These are phyloP conservation scores for Aurinia saxatilis DNA, from an alignment of 345 rosid genomes.

Conservation along the genomic window DNA sequence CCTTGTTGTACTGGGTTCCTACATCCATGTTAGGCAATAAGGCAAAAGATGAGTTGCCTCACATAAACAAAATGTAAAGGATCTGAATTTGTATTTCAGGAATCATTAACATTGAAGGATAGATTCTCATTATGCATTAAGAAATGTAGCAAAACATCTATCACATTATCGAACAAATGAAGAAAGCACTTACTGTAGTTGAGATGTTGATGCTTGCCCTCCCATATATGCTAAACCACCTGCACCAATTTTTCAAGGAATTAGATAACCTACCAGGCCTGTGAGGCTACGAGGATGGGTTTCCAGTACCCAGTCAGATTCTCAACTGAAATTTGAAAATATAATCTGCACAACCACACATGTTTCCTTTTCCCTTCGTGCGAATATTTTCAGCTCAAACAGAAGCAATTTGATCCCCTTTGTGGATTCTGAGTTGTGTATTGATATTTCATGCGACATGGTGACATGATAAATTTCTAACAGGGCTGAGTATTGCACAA, in stretches of 20 bases:
- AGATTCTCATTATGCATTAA: neutral
- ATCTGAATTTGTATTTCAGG: too few relatives aligned
- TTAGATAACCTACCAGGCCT: conserved; percentile 2
- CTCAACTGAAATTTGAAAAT: too few relatives aligned
- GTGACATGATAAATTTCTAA: neutral
- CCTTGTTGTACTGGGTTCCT: conserved; percentile 67
- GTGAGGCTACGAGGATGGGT: too few relatives aligned
- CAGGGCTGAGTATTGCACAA: neutral
- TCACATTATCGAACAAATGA: neutral
- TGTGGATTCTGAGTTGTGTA: neutral
- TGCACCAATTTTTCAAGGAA: conserved; percentile 31
- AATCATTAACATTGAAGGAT: neutral
- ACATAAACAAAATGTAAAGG: neutral
- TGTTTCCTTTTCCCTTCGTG: too few relatives aligned
- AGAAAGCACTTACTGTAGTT: conserved; percentile 45
- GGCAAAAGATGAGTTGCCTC: neutral
- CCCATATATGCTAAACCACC: conserved; percentile 68
- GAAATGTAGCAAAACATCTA: neutral
- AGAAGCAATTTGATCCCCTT: conserved; percentile 1
- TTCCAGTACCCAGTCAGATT: too few relatives aligned
- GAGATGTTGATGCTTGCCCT: conserved; percentile 54
- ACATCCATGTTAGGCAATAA: conserved; percentile 8
- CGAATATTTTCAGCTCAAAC: too few relatives aligned
- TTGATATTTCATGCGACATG: neutral
- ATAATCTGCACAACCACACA: too few relatives aligned